A percentile compares a stretch with the other conserved stretches of the same genome.
phyloP scores from a whole-genome alignment of 106 monocot genomes.

The Apostasia ramifera region DNA sequence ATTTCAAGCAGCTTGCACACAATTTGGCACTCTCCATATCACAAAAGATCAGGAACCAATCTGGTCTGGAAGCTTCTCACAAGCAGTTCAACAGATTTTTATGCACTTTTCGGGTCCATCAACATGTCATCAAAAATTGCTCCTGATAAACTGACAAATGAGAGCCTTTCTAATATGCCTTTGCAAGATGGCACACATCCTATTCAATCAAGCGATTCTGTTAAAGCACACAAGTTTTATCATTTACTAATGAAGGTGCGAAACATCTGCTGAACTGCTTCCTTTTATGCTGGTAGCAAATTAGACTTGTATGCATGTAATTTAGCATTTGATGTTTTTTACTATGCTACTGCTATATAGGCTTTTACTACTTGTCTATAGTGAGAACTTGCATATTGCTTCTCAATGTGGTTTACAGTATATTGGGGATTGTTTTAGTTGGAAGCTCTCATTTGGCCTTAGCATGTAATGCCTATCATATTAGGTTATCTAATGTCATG shows the following conservation, averaged over 20 bases:
- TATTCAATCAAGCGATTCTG: slow-evolving; percentile 20
- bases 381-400: background rate
- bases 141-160: slow-evolving; percentile 13
- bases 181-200: slow-evolving; percentile 11
- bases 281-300: background rate
- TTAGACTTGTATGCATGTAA: background rate
- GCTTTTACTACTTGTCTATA: background rate
- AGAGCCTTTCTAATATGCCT: slow-evolving; percentile 14
- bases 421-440: background rate
- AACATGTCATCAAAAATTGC: slow-evolving; percentile 19
- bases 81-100: slow-evolving; percentile 62
- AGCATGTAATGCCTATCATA: background rate
- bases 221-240: slow-evolving; percentile 39
- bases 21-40: slow-evolving; percentile 36
- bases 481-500: too few species aligned
- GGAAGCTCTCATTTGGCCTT: too few species aligned
- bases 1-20: slow-evolving; percentile 46
- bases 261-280: background rate
- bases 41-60: slow-evolving; percentile 23
- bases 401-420: background rate
- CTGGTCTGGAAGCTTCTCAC: slow-evolving; percentile 44
- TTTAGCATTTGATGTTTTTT: background rate
- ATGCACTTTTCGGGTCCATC: slow-evolving; percentile 38
- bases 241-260: slow-evolving; percentile 48
- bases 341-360: background rate